Evolutionary conservation across 148 eudicot species (phyloP).

Genomic region (Mesembryanthemum crystallinum): DNA sequence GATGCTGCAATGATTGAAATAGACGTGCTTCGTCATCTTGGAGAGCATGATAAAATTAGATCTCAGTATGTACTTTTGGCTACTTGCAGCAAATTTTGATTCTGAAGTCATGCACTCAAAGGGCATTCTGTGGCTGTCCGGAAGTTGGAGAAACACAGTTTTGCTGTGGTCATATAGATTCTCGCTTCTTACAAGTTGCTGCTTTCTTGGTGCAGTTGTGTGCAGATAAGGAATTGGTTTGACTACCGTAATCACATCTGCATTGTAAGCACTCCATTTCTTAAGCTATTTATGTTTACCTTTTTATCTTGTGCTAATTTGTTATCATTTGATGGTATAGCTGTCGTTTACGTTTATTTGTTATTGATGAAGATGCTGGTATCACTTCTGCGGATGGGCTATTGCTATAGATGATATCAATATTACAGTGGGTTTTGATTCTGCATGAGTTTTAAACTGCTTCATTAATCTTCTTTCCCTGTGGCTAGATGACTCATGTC

Average conservation of each 20-base stretch:
- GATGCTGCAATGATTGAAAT: conserved; percentile 88
- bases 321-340: conserved; percentile 10
- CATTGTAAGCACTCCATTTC: conserved; percentile 58
- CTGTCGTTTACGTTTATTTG: not conserved
- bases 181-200: conserved; percentile 21
- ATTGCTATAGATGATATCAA: not conserved
- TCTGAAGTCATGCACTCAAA: conserved; percentile 14
- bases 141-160: conserved; percentile 3
- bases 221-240: conserved; percentile 76
- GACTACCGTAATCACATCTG: conserved; percentile 93
- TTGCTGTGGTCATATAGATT: conserved; percentile 21
- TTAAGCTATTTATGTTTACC: not conserved
- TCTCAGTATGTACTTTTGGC: conserved; percentile 53
- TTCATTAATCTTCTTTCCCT: not conserved
- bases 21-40: conserved; percentile 70
- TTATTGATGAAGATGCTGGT: conserved; percentile 17
- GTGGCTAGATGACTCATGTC: conserved; percentile 3
- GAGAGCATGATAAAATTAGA: conserved; percentile 53
- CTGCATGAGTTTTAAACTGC: not conserved
- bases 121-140: conserved; percentile 1
- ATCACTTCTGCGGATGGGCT: not conserved
- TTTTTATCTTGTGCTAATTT: conserved; percentile 1
- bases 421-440: not conserved
- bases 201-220: conserved; percentile 66
- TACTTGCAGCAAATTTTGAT: conserved; percentile 8